phyloP scores from a whole-genome alignment of 2,329 filamentous ascomycete genomes.

The Colletotrichum theobromicola region DNA sequence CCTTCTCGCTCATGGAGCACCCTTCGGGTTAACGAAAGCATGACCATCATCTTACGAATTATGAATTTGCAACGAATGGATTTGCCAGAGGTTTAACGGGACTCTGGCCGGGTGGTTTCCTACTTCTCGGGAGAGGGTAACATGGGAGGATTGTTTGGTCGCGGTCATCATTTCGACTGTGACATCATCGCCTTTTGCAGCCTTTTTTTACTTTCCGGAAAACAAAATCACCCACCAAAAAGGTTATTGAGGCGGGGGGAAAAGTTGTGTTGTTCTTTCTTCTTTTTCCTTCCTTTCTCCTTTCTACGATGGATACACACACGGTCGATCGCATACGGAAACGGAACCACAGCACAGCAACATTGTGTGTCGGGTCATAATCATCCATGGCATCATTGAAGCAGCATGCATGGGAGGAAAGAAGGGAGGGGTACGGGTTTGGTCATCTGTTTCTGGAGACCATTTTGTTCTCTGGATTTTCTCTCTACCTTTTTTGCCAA shows the following conservation, averaged over 20 bases:
- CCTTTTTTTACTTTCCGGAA: slow-evolving; percentile 1
- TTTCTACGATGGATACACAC: neutral
- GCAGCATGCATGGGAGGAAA: neutral
- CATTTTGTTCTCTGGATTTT: neutral
- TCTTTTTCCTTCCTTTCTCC: neutral
- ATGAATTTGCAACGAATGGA: slow-evolving; percentile 13
- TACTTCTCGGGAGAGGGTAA: neutral
- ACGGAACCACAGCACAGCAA: slow-evolving; percentile 7
- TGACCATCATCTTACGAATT: slow-evolving; percentile 15
- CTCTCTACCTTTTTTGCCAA: neutral
- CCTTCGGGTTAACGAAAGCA: neutral
- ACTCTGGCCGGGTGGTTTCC: slow-evolving; percentile 18
- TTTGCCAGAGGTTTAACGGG: slow-evolving; percentile 23
- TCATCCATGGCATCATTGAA: slow-evolving; percentile 13
- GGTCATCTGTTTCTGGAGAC: slow-evolving; percentile 4
- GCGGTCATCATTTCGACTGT: neutral
- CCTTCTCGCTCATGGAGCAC: slow-evolving; percentile 13
- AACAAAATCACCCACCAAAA: slow-evolving; percentile 18
- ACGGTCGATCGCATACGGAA: slow-evolving; percentile 8
- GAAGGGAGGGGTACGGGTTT: neutral
- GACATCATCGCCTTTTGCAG: neutral
- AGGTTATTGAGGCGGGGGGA: neutral
- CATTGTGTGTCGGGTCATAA: slow-evolving; percentile 5
- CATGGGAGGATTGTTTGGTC: neutral
- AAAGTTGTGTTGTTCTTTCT: slow-evolving; percentile 2